Evolutionary conservation across 2,329 filamentous ascomycete species (phyloP).

Genomic region (Metarhizium guizhouense): DNA sequence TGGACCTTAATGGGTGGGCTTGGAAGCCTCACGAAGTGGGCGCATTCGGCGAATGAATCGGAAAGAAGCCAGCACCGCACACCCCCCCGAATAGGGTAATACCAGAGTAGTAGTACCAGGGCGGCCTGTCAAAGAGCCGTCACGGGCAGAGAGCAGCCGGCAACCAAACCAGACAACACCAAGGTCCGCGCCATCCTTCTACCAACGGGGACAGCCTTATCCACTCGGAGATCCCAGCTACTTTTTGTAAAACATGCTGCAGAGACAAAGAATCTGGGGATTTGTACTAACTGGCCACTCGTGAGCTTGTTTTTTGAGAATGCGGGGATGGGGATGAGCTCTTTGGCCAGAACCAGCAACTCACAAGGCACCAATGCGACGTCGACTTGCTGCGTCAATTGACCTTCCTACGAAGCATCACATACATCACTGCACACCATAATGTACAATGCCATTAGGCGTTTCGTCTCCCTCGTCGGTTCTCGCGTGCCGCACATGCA

Average conservation of each 20-base stretch:
- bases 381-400: neutral
- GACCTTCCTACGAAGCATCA: neutral
- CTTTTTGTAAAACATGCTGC: neutral
- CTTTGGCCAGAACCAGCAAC: neutral
- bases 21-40: neutral
- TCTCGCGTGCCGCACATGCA: too few relatives aligned
- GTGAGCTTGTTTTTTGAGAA: neutral
- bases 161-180: slow-evolving; percentile 2
- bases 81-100: slow-evolving; percentile 2
- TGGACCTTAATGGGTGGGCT: neutral
- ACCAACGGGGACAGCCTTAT: neutral
- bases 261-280: slow-evolving; percentile 1
- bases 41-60: slow-evolving; percentile 5
- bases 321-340: slow-evolving; percentile 2
- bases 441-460: too few relatives aligned
- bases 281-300: neutral
- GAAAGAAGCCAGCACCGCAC: slow-evolving; percentile 4
- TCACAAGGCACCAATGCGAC: neutral
- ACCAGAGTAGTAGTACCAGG: neutral
- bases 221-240: slow-evolving; percentile 1
- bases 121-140: neutral
- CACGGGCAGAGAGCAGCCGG: neutral
- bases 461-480: too few relatives aligned
- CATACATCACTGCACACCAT: neutral
- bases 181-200: neutral